Percentiles rank a stretch among this genome's conserved stretches.
These are phyloP conservation scores for Rugonectria rugulosa DNA, from an alignment of 2,329 filamentous ascomycete species.

Conservation along the genomic window DNA sequence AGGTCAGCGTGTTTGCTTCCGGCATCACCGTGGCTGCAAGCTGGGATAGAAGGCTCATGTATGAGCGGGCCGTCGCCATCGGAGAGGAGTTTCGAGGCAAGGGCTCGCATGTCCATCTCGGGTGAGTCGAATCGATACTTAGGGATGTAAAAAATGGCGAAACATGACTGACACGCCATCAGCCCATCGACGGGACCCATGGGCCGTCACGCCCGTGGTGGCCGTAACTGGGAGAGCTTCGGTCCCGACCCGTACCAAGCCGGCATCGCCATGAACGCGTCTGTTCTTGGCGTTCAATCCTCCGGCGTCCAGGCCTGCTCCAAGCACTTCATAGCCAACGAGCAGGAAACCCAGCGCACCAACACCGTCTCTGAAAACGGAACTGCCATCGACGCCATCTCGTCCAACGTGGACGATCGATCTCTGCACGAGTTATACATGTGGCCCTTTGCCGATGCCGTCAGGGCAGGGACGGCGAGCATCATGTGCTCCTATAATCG, in stretches of 20 bases:
- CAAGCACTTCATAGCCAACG: conserved; percentile 45
- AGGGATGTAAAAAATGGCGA: too few relatives aligned
- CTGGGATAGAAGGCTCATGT: conserved; percentile 78
- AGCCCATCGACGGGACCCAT: conserved; percentile 44
- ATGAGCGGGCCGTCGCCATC: conserved; percentile 75
- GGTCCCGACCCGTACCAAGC: conserved; percentile 72
- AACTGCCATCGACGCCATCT: conserved; percentile 22
- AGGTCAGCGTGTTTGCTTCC: conserved; percentile 49
- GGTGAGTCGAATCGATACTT: conserved; percentile 62
- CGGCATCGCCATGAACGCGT: conserved; percentile 53
- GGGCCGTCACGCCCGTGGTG: conserved; percentile 51
- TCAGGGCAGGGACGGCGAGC: conserved; percentile 37
- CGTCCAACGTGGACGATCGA: conserved; percentile 34
- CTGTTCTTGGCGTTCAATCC: conserved; percentile 40
- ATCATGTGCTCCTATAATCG: conserved; percentile 44
- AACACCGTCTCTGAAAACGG: conserved; percentile 13
- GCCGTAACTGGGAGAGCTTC: conserved; percentile 69
- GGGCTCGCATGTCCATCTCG: conserved; percentile 79
- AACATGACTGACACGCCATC: too few relatives aligned
- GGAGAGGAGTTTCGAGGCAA: conserved; percentile 78
- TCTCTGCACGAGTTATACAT: too few relatives aligned
- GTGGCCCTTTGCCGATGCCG: conserved; percentile 38
- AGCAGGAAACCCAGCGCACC: conserved; percentile 40
- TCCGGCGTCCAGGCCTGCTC: conserved; percentile 43
- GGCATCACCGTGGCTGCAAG: conserved; percentile 65